A percentile compares a stretch with the other conserved stretches of the same genome.
Evolutionary conservation across 129 eudicot genomes (phyloP).

Genomic region (Arctium lappa): DNA sequence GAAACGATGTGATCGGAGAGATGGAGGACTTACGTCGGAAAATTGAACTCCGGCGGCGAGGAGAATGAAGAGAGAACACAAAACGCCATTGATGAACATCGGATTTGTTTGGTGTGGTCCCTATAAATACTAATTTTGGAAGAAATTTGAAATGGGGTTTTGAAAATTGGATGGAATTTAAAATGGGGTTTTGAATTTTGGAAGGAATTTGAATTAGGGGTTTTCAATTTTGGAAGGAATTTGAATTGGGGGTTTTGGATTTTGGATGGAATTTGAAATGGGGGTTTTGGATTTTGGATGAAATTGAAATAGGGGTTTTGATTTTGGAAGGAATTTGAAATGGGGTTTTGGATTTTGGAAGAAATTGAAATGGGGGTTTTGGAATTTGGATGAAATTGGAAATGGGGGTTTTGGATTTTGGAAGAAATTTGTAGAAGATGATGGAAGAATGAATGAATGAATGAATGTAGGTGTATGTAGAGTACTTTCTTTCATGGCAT

Average conservation of each 20-base stretch:
- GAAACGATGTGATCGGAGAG: background rate
- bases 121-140: background rate
- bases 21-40: conserved; percentile 25
- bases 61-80: conserved; percentile 18
- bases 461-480: conserved; percentile 2
- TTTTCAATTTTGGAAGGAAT: too few relatives aligned
- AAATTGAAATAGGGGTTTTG: too few relatives aligned
- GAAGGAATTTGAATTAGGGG: too few relatives aligned
- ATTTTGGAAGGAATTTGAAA: too few relatives aligned
- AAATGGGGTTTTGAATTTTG: too few relatives aligned
- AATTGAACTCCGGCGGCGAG: conserved; percentile 28
- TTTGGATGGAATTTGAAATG: too few relatives aligned
- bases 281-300: too few relatives aligned
- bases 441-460: background rate
- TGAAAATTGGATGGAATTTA: too few relatives aligned
- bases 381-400: background rate
- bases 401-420: background rate
- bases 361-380: background rate
- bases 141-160: too few relatives aligned
- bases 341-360: too few relatives aligned
- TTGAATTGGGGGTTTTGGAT: too few relatives aligned
- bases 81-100: conserved; percentile 9
- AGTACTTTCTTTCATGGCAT: conserved; percentile 19
- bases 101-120: background rate
- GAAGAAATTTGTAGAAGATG: conserved; percentile 10